Evolutionary conservation across 345 rosid species (phyloP).

Genomic region (Lumnitzera littorea): DNA sequence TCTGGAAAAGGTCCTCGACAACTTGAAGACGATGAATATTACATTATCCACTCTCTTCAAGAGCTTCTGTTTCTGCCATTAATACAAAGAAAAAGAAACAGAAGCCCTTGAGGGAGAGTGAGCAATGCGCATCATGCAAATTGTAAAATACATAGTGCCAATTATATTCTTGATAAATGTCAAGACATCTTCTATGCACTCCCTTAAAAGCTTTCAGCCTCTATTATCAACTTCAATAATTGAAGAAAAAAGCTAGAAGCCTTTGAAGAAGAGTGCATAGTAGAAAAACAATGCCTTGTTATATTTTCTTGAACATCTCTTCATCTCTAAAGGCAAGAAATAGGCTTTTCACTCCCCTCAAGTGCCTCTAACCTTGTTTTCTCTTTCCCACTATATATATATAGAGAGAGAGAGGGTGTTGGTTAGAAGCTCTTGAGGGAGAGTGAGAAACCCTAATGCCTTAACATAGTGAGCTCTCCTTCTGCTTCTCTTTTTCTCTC

Average conservation of each 20-base stretch:
- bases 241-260: not conserved
- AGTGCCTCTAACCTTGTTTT: constrained; percentile 17
- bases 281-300: not conserved
- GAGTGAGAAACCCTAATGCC: constrained; percentile 25
- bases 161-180: too few species aligned
- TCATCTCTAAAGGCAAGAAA: constrained; percentile 11
- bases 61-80: too few species aligned
- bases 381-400: not conserved
- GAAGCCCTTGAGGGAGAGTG: not conserved
- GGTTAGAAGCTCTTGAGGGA: constrained; percentile 32
- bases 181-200: not conserved
- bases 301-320: not conserved
- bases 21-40: not conserved
- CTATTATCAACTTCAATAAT: too few species aligned
- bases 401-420: not conserved
- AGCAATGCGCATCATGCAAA: not conserved
- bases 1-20: too few species aligned
- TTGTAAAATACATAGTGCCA: too few species aligned
- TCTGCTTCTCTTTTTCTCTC: not conserved
- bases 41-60: constrained; percentile 2
- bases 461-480: constrained; percentile 2
- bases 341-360: constrained; percentile 29
- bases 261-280: not conserved
- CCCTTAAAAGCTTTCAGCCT: constrained; percentile 1
- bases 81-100: too few species aligned